Evolutionary conservation across 768 basidiomycete species (phyloP).

Genomic region (Amanita phalloides): DNA sequence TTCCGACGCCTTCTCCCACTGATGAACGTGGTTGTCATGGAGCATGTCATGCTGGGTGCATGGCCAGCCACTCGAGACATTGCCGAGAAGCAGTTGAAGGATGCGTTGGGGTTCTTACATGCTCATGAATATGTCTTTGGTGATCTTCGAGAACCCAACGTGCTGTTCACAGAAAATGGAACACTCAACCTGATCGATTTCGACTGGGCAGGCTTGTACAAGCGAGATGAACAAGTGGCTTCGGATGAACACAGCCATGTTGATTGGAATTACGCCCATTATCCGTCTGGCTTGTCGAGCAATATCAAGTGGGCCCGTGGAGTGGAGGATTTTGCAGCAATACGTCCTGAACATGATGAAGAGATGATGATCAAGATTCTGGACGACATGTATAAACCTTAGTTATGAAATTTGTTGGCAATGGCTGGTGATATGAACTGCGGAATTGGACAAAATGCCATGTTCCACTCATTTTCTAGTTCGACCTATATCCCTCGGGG

Average conservation of each 20-base stretch:
- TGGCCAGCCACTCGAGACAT: not conserved
- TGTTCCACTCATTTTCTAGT: no score
- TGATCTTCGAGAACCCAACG: not conserved
- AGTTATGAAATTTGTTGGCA: no score
- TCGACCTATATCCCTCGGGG: no score
- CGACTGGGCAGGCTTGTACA: not conserved
- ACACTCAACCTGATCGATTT: not conserved
- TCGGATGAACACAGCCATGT: not conserved
- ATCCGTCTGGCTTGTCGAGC: not conserved
- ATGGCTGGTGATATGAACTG: no score
- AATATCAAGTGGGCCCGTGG: not conserved
- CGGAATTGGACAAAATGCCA: no score
- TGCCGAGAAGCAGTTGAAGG: not conserved
- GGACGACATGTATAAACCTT: not conserved
- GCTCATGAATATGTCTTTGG: not conserved
- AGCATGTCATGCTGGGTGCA: no score
- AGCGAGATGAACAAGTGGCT: not conserved
- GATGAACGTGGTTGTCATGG: no score
- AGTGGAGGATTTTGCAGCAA: not conserved
- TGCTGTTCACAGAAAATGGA: not conserved
- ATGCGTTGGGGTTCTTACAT: not conserved
- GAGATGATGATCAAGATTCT: not conserved
- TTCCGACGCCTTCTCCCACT: not conserved
- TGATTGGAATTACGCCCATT: not conserved
- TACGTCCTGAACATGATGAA: not conserved